Conservation (phyloP, 2,329 filamentous ascomycete species). For the Beauveria sp. region DNA sequence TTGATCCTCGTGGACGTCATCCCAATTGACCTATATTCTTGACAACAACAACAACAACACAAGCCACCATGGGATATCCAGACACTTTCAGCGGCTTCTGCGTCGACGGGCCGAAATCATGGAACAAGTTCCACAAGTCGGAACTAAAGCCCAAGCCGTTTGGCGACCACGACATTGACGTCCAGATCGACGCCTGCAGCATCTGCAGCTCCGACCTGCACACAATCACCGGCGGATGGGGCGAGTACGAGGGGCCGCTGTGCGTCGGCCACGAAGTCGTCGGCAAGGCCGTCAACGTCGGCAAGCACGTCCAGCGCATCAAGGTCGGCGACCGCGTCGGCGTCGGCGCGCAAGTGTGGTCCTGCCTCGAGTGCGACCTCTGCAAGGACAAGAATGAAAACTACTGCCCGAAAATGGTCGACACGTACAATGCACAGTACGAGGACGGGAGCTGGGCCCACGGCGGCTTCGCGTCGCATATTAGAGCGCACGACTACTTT, state of each 20-base stretch:
- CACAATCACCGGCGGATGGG: conserved; percentile 50
- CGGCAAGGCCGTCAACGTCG: conserved; percentile 43
- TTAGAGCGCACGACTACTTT: conserved; percentile 49
- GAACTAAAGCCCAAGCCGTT: conserved; percentile 31
- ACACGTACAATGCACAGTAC: conserved; percentile 50
- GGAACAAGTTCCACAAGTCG: conserved; percentile 32
- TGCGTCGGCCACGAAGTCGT: conserved; percentile 54
- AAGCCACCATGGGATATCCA: conserved; percentile 23
- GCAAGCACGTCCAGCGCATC: conserved; percentile 37
- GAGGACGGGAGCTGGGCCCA: conserved; percentile 49
- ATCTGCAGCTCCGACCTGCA: conserved; percentile 56
- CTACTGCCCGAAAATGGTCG: conserved; percentile 39
- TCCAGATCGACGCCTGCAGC: conserved; percentile 64
- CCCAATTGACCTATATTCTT: too few relatives aligned
- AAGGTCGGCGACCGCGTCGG: conserved; percentile 57
- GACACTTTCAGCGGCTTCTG: conserved; percentile 37
- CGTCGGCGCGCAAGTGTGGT: conserved; percentile 52
- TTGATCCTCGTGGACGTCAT: too few relatives aligned
- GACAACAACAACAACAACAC: not conserved
- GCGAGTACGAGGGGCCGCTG: conserved; percentile 37
- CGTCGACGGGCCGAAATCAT: conserved; percentile 33
- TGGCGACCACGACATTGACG: conserved; percentile 39
- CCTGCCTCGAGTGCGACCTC: conserved; percentile 44
- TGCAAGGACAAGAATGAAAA: conserved; percentile 43
- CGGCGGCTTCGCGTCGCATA: conserved; percentile 52